These are phyloP conservation scores for Gossypium rotundifolium DNA, from an alignment of 345 rosid species.

Conservation along the genomic window DNA sequence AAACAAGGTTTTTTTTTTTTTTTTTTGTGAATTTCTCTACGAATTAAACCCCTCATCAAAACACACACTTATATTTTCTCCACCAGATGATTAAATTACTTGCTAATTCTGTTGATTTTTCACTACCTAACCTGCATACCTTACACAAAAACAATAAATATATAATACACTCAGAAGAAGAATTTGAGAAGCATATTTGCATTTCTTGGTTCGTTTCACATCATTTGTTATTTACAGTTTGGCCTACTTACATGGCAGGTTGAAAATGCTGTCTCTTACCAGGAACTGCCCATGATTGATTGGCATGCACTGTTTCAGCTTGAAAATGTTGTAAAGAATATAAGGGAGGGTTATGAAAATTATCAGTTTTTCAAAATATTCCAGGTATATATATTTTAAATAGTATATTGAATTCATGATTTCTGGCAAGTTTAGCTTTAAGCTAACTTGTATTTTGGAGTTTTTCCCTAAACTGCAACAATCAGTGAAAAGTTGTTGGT, in stretches of 20 bases:
- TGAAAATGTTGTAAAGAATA: constrained; percentile 70
- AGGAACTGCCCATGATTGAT: constrained; percentile 84
- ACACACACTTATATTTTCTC: background rate
- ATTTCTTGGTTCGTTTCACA: background rate
- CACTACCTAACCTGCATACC: background rate
- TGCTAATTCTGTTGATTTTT: background rate
- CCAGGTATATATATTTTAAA: constrained; percentile 44
- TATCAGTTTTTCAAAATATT: constrained; percentile 87
- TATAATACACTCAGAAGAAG: background rate
- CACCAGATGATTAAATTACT: background rate
- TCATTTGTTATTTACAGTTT: background rate
- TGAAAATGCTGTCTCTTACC: constrained; percentile 60
- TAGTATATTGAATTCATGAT: background rate
- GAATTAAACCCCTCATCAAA: background rate
- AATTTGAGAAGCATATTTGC: constrained; percentile 1
- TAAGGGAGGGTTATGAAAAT: constrained; percentile 67
- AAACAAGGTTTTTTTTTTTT: background rate
- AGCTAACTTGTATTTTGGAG: background rate
- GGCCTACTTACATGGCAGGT: constrained; percentile 36
- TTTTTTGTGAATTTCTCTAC: background rate
- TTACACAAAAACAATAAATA: background rate
- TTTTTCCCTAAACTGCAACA: background rate
- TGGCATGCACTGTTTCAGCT: constrained; percentile 83
- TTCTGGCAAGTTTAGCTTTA: background rate
- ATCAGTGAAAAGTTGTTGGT: background rate